These are phyloP conservation scores for Colletotrichum horii DNA, from an alignment of 2,329 filamentous ascomycete species.

Conservation along the genomic window DNA sequence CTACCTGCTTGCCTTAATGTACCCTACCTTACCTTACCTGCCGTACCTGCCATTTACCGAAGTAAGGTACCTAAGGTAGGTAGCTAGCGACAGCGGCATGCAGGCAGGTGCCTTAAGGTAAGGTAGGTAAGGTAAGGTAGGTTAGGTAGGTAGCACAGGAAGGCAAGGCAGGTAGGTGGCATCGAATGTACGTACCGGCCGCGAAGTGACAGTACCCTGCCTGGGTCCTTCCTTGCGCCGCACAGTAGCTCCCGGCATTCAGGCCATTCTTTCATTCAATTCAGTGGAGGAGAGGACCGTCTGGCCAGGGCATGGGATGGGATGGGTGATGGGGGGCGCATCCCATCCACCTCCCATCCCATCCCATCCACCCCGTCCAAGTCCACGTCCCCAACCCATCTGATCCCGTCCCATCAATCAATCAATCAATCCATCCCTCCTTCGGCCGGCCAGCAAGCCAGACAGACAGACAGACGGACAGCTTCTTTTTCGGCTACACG, in stretches of 20 bases:
- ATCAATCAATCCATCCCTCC: background rate
- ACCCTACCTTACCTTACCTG: background rate
- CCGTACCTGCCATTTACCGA: background rate
- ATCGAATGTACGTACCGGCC: background rate
- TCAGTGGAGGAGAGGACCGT: background rate
- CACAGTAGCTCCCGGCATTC: conserved; percentile 4
- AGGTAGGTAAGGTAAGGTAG: no score
- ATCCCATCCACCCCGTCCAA: background rate
- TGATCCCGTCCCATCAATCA: background rate
- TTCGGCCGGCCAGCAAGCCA: background rate
- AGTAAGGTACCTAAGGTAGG: no score
- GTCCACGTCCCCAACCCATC: background rate
- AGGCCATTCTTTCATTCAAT: conserved; percentile 3
- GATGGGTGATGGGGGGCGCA: background rate
- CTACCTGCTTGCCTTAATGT: no score
- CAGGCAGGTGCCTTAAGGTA: no score
- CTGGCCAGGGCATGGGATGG: background rate
- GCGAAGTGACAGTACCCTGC: background rate
- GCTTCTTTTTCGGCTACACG: background rate
- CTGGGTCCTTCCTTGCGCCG: background rate
- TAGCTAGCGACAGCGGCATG: background rate
- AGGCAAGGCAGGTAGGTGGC: background rate
- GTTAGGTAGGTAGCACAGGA: no score
- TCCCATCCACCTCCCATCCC: background rate
- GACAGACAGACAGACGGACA: background rate